These are phyloP conservation scores for Litsea cubeba DNA, from an alignment of 164 flowering plant species.

Conservation along the genomic window DNA sequence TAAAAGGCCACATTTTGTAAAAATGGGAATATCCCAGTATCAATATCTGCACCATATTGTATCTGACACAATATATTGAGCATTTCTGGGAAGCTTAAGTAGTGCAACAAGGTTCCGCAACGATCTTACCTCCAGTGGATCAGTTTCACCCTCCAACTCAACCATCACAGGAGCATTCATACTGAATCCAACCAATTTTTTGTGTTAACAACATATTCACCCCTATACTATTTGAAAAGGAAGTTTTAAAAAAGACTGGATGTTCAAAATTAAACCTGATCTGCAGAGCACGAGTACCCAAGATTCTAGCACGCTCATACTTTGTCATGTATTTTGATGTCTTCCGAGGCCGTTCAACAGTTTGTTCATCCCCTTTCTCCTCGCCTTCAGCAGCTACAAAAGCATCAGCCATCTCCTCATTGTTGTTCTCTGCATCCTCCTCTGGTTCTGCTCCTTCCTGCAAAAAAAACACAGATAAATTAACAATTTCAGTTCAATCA, in stretches of 20 bases:
- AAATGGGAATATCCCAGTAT: too few species aligned
- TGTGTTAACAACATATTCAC: neutral
- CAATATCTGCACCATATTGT: too few species aligned
- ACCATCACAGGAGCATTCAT: constrained; percentile 82
- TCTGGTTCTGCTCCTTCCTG: constrained; percentile 54
- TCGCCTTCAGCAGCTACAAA: constrained; percentile 31
- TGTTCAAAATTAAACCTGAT: constrained; percentile 34
- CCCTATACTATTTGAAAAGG: neutral
- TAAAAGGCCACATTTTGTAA: too few species aligned
- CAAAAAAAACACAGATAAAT: constrained; percentile 3
- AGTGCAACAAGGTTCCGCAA: neutral
- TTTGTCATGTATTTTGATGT: constrained; percentile 64
- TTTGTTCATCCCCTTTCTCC: constrained; percentile 33
- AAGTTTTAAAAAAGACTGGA: neutral
- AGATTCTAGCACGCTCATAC: constrained; percentile 59
- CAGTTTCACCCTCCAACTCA: constrained; percentile 70
- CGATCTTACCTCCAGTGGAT: constrained; percentile 54
- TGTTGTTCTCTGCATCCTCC: constrained; percentile 35
- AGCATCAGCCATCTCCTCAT: constrained; percentile 44
- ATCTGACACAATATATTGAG: too few species aligned
- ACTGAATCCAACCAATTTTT: constrained; percentile 19
- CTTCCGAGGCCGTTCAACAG: constrained; percentile 35
- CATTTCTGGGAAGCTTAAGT: neutral
- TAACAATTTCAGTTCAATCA: constrained; percentile 4
- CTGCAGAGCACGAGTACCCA: constrained; percentile 65